Percentiles rank a stretch among this genome's conserved stretches.
These are phyloP conservation scores for Lentinula guzmanii DNA, from an alignment of 768 basidiomycete species.

Conservation along the genomic window DNA sequence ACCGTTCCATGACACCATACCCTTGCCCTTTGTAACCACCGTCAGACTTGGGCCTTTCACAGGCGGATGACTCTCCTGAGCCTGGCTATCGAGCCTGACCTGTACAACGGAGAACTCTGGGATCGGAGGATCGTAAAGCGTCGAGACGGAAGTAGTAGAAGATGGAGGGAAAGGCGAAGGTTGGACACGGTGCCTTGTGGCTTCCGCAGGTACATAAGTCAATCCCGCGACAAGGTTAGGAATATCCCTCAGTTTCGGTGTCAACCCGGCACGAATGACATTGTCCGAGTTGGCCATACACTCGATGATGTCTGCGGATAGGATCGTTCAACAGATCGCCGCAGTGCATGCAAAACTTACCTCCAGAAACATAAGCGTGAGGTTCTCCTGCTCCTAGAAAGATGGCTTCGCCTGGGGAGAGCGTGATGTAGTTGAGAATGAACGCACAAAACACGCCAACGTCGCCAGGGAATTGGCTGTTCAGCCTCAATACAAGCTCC, in stretches of 20 bases:
- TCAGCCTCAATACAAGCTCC: conserved; percentile 56
- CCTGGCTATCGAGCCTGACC: conserved; percentile 38
- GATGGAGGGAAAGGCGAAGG: conserved; percentile 45
- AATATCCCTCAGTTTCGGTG: conserved; percentile 93
- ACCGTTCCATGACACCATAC: conserved; percentile 45
- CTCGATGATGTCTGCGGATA: conserved; percentile 84
- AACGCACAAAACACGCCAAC: conserved; percentile 92
- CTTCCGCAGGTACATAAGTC: conserved; percentile 73
- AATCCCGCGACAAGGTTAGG: conserved; percentile 82
- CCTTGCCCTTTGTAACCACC: conserved; percentile 69
- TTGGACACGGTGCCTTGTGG: conserved; percentile 62
- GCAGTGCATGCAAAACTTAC: conserved; percentile 34
- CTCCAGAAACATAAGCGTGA: conserved; percentile 93
- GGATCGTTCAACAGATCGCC: neutral
- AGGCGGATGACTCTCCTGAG: conserved; percentile 47
- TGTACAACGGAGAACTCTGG: conserved; percentile 88
- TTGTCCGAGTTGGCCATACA: conserved; percentile 99
- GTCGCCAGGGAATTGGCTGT: conserved; percentile 83
- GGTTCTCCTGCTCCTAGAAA: conserved; percentile 96
- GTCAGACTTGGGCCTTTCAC: conserved; percentile 82
- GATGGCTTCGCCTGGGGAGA: conserved; percentile 83
- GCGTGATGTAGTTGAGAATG: conserved; percentile 77
- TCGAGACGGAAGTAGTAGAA: conserved; percentile 20
- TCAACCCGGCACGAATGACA: conserved; percentile 96
- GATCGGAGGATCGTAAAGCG: conserved; percentile 86